phyloP scores from a whole-genome alignment of 2,329 filamentous ascomycete species.

The Alternaria rosae region DNA sequence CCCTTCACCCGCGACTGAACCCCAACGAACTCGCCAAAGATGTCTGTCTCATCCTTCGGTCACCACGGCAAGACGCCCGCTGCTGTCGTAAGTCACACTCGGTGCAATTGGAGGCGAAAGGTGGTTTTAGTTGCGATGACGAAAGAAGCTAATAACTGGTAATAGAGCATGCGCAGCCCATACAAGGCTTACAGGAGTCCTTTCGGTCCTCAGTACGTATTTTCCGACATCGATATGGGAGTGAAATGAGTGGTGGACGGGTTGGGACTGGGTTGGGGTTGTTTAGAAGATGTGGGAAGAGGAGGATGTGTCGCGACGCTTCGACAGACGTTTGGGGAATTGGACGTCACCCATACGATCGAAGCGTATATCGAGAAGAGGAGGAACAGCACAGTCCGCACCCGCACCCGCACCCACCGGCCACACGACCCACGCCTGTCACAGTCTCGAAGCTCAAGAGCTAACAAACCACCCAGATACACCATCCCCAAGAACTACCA shows the following conservation, averaged over 20 bases:
- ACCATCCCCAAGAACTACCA: conserved; percentile 57
- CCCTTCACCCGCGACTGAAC: conserved; percentile 12
- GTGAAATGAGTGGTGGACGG: not conserved
- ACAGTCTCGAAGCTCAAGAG: not conserved
- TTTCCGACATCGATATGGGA: conserved; percentile 10
- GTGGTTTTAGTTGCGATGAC: conserved; percentile 1
- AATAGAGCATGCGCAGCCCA: conserved; percentile 41
- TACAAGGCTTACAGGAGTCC: conserved; percentile 63
- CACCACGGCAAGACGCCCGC: conserved; percentile 39
- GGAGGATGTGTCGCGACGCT: not conserved
- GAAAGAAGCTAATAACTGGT: conserved; percentile 25
- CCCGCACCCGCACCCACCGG: not conserved
- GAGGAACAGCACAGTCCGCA: not conserved
- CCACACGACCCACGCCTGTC: not conserved
- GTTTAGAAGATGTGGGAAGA: not conserved
- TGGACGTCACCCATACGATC: not conserved
- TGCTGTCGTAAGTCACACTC: conserved; percentile 32
- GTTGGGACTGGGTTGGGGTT: not conserved
- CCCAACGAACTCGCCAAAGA: conserved; percentile 21
- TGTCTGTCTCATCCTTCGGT: conserved; percentile 25
- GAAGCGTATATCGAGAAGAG: not conserved
- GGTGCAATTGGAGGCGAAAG: not conserved
- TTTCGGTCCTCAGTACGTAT: conserved; percentile 65
- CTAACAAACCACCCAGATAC: conserved; percentile 56
- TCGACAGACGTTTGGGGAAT: not conserved